Percentiles rank a stretch among this genome's conserved stretches.
phyloP scores from a whole-genome alignment of 306 rosid species.

The Lathyrus tuberosus region DNA sequence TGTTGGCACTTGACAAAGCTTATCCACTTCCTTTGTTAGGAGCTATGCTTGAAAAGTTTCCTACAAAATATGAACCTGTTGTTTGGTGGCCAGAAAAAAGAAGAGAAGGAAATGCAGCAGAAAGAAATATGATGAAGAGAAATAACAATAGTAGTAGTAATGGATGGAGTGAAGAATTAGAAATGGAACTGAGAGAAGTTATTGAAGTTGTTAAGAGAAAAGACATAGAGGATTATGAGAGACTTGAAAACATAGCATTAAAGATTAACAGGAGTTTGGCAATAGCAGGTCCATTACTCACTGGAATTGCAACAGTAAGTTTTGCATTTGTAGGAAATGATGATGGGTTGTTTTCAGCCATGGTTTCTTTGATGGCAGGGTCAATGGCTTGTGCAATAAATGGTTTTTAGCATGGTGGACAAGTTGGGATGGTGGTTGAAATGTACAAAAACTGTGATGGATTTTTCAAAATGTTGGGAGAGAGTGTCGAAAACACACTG shows the following conservation, averaged over 20 bases:
- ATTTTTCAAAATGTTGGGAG: constrained; percentile 51
- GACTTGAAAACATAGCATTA: constrained; percentile 58
- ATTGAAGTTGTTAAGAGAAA: constrained; percentile 51
- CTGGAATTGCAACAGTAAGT: constrained; percentile 64
- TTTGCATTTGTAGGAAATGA: constrained; percentile 36
- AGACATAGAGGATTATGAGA: constrained; percentile 63
- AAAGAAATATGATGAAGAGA: neutral
- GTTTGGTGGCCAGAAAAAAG: constrained; percentile 68
- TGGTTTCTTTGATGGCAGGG: no score
- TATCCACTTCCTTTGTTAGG: constrained; percentile 81
- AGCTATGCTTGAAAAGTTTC: constrained; percentile 73
- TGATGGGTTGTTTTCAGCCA: no score
- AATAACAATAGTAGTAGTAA: constrained; percentile 33
- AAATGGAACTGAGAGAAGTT: constrained; percentile 55
- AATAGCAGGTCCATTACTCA: constrained; percentile 64
- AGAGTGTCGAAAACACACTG: constrained; percentile 46
- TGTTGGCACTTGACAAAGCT: constrained; percentile 67
- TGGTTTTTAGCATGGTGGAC: no score
- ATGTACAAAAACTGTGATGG: constrained; percentile 69
- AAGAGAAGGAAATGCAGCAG: neutral
- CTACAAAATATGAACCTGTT: constrained; percentile 57
- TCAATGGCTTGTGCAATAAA: no score
- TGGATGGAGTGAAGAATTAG: constrained; percentile 61
- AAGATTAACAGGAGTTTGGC: constrained; percentile 61
- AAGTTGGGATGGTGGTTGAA: constrained; percentile 51